Conservation (phyloP, 2,329 filamentous ascomycete species). For the Tolypocladium guangdongense region DNA sequence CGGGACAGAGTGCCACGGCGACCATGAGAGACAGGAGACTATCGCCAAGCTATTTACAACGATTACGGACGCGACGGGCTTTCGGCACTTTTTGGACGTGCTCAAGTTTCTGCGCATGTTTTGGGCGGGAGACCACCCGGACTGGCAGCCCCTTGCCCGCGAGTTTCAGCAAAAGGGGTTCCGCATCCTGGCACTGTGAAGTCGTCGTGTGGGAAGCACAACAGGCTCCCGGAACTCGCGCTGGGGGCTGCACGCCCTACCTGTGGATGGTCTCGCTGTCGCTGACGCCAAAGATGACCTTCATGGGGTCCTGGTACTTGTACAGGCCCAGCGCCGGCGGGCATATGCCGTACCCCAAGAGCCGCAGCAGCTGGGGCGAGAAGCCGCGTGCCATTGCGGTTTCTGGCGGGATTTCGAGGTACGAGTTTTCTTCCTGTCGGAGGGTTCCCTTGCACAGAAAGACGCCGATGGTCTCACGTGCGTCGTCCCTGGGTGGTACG, state of each 20-base stretch:
- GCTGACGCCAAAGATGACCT: constrained; percentile 22
- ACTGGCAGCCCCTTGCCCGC: constrained; percentile 15
- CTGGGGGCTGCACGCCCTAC: background rate
- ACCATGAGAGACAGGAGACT: constrained; percentile 8
- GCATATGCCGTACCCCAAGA: constrained; percentile 21
- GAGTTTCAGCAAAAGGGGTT: constrained; percentile 10
- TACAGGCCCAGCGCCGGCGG: constrained; percentile 23
- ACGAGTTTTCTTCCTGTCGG: constrained; percentile 23
- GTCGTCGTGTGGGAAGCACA: constrained; percentile 1
- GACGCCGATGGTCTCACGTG: constrained; percentile 19
- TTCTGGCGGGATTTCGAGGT: constrained; percentile 17
- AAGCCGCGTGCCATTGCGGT: constrained; percentile 17
- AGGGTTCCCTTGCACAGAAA: constrained; percentile 22
- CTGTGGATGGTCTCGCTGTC: constrained; percentile 20
- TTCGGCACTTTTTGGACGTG: constrained; percentile 12
- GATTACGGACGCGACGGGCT: constrained; percentile 11
- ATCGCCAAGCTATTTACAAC: constrained; percentile 7
- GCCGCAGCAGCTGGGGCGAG: constrained; percentile 18
- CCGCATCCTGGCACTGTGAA: constrained; percentile 11
- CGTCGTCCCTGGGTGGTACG: constrained; percentile 11
- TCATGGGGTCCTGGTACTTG: constrained; percentile 26
- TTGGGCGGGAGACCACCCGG: constrained; percentile 11
- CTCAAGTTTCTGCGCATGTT: constrained; percentile 13
- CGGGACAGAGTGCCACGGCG: constrained; percentile 13
- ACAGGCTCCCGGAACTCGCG: background rate